Evolutionary conservation across 2,329 filamentous ascomycete genomes (phyloP).

Genomic region (Fusarium sp.): DNA sequence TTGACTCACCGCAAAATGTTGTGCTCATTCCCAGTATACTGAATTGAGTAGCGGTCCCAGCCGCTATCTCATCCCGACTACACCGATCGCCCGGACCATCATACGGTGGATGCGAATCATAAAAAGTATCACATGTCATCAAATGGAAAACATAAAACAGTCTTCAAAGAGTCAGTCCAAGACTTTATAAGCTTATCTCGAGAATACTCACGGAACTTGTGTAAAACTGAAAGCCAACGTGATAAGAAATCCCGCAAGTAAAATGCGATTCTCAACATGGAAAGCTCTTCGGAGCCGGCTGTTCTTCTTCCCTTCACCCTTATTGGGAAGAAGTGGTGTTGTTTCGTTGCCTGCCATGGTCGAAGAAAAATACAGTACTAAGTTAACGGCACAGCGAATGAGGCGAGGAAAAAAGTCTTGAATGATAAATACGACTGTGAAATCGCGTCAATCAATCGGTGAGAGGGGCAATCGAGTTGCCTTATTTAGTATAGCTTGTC

Average conservation of each 20-base stretch:
- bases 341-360: slow-evolving; percentile 42
- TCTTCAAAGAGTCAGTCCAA: slow-evolving; percentile 41
- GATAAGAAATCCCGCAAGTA: slow-evolving; percentile 71
- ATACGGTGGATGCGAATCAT: slow-evolving; percentile 66
- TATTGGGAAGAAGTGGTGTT: slow-evolving; percentile 41
- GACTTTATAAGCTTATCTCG: accelerated
- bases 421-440: slow-evolving; percentile 34
- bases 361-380: slow-evolving; percentile 1
- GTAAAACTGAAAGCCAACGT: slow-evolving; percentile 64
- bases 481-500: slow-evolving; percentile 21
- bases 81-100: slow-evolving; percentile 66
- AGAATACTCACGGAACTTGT: slow-evolving; percentile 59
- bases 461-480: slow-evolving; percentile 22
- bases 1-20: slow-evolving; percentile 69
- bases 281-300: slow-evolving; percentile 40
- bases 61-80: slow-evolving; percentile 70
- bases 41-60: slow-evolving; percentile 71
- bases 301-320: slow-evolving; percentile 5
- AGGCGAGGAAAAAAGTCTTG: slow-evolving; percentile 19
- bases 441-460: slow-evolving; percentile 25
- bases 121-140: slow-evolving; percentile 79
- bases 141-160: slow-evolving; percentile 75
- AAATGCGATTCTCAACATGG: slow-evolving; percentile 59
- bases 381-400: neutral
- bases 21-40: slow-evolving; percentile 75